Evolutionary conservation across 371 early-diverging fungal species (phyloP), one percentile per base, ranked within the genome.

Genomic region (Furculomyces boomerangus): DNA sequence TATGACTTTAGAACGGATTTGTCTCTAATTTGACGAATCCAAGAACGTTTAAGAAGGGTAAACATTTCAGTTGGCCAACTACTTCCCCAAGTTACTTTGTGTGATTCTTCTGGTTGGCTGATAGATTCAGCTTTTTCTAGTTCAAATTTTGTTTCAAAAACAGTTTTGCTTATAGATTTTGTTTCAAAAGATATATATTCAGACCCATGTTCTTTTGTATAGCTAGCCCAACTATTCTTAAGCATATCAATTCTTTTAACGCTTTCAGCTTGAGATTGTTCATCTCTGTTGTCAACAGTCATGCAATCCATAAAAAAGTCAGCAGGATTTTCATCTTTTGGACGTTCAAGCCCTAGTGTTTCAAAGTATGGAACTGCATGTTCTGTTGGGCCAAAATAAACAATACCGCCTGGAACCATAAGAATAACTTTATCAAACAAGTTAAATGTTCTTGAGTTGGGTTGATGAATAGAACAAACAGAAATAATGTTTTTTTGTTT

Each of bases 391-490:
- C 86, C 86, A 48, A 73, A 69, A 56, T 83, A 86, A 5, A 83
- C 72, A 7, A 76, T 62, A 3, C 80, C 78, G 25, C 85, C 83
- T 40, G 76, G 72, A 27, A 79, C 75, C 3, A 85, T 65, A 29
- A 85, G 45, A 10, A 85, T 58, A 30, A 85, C 50, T 57, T 84
- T 83, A 58, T 85, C 83, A 43, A 79, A 77, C 51, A 71, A 64
- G n/a, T 64, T 59, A 29, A 78, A 79, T 10, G 78, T 70, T 43
- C 70, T 71, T 16, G 83, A 77, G 14, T 78, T 77, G 0, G 88
- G 86, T 32, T 80, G 81, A 62, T 86, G 86, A 44, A 86, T 77
- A 5, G 85, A 80, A 29, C 81, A 75, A 5, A 80, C 75, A 8
- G 83, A 74, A 16, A 81, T 80, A 44, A 83, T 59, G 26, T 71